phyloP scores from a whole-genome alignment of 169 alveolate species.

The Plasmodium relictum region DNA sequence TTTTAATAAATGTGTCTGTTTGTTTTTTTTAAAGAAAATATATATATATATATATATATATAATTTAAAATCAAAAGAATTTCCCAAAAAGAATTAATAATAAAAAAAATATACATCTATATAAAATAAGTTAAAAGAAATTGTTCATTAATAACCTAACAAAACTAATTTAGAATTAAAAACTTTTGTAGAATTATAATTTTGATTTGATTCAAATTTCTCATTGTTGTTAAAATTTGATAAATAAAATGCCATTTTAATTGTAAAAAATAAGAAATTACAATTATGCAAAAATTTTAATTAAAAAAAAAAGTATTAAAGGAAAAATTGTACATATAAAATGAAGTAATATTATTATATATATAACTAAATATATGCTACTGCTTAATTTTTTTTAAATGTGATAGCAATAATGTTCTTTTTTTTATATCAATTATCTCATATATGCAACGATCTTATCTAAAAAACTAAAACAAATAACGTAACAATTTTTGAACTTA shows the following conservation, averaged over 20 bases:
- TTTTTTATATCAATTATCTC: neutral
- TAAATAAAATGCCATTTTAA: conserved; percentile 67
- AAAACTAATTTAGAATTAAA: conserved; percentile 71
- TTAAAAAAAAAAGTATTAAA: neutral
- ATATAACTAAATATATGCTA: neutral
- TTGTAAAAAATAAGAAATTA: conserved; percentile 1
- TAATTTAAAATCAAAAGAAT: neutral
- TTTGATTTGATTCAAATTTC: conserved; percentile 35
- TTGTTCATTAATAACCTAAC: conserved; percentile 36
- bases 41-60: neutral
- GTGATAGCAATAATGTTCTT: neutral
- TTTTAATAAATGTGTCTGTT: neutral
- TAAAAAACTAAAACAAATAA: conserved; percentile 4
- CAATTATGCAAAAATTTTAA: neutral
- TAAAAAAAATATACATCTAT: neutral
- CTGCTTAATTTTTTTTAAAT: neutral
- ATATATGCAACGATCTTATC: conserved; percentile 1
- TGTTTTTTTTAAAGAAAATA: neutral
- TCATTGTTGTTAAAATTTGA: conserved; percentile 56
- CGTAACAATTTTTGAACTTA: neutral
- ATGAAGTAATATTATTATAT: neutral
- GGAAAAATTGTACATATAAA: neutral
- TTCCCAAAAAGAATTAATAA: no score
- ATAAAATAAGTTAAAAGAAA: neutral
- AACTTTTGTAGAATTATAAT: conserved; percentile 57